Evolutionary conservation across 352 stramenopile species (phyloP), one percentile per base, ranked within the genome.

Genomic region (Phytophthora pseudosyringae): DNA sequence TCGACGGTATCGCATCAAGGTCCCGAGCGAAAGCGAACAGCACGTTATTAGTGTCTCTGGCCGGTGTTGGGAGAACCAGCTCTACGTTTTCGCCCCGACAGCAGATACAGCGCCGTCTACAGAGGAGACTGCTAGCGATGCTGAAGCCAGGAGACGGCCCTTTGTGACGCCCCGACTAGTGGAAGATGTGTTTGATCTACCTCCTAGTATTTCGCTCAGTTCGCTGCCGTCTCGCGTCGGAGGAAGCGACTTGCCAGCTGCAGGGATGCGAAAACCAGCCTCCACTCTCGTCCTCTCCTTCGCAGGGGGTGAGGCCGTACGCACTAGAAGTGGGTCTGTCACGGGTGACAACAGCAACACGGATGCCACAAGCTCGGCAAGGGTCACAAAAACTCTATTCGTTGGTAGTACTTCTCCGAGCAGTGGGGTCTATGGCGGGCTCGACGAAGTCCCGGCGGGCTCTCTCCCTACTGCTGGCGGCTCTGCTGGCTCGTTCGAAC

Each of bases 1-100:
- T 1, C 68, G 79, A 45, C 57, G 73, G 31, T 91, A 78, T 33
- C 75, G 78, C 6, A 79, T 96, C 35, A 70, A 88, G 45, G 86
- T 94, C 2, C 84, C 88, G 0, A 93, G 93, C 55, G 81, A 93
- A 47, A 83, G 69, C 4, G 85, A 96, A 44, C 72, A 78, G 1
- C 80, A 94, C 55, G 18, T 91, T 4, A 33, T 93, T 1, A 64
- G 51, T 13, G 28, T 88, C 7, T 70, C 76, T n/a, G 84, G 83
- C 1, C 75, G 83, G 0, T 93, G 86, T 60, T 93, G 86, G 82
- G 86, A 93, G 54, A 85, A 89, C 35, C 86, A 96, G 38, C 51
- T 94, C 3, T 94, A 91, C 56, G 71, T 91, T 6, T 84, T 82
- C 33, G 74, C 71, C 15, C 81, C 72, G 1, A 52, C n/a, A 16